phyloP scores from a whole-genome alignment of 495 filamentous ascomycete species.

The Hypoxylon fuscum region DNA sequence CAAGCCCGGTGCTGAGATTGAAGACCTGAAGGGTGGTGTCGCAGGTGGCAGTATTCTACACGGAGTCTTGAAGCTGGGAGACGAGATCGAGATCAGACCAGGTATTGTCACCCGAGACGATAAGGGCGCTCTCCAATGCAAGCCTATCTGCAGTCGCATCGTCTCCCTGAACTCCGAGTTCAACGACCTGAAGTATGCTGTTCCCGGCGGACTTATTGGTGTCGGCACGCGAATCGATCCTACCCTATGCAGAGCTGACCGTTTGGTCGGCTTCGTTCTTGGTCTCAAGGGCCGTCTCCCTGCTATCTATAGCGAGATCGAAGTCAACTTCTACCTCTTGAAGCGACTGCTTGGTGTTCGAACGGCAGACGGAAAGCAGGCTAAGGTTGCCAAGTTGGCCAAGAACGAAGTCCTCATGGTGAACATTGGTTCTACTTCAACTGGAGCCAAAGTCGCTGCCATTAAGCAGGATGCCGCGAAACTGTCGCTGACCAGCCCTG shows the following conservation, averaged over 20 bases:
- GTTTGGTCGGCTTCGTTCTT: conserved; percentile 97
- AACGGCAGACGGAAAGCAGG: conserved; percentile 97
- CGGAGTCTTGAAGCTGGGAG: conserved; percentile 92
- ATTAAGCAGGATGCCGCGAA: conserved; percentile 98
- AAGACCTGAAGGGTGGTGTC: conserved; percentile 98
- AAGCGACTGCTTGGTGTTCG: conserved; percentile 94
- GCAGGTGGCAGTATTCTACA: conserved; percentile 96
- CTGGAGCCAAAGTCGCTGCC: conserved; percentile 91
- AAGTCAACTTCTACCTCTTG: conserved; percentile 98
- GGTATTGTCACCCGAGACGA: conserved; percentile 95
- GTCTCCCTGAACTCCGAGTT: conserved; percentile 95
- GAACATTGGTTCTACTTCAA: conserved; percentile 97
- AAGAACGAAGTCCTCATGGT: conserved; percentile 99
- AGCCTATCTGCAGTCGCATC: conserved; percentile 93
- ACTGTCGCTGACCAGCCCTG: conserved; percentile 59
- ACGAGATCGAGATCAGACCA: conserved; percentile 97
- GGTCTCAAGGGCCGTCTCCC: conserved; percentile 91
- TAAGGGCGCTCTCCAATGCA: conserved; percentile 93
- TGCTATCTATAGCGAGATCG: conserved; percentile 94
- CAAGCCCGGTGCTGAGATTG: conserved; percentile 99
- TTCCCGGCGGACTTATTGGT: conserved; percentile 95
- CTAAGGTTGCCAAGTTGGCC: conserved; percentile 94
- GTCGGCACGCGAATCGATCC: conserved; percentile 97
- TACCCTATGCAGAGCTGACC: conserved; percentile 96
- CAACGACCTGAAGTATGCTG: conserved; percentile 97